Evolutionary conservation across 345 rosid species (phyloP).

Genomic region (Brassica incana): DNA sequence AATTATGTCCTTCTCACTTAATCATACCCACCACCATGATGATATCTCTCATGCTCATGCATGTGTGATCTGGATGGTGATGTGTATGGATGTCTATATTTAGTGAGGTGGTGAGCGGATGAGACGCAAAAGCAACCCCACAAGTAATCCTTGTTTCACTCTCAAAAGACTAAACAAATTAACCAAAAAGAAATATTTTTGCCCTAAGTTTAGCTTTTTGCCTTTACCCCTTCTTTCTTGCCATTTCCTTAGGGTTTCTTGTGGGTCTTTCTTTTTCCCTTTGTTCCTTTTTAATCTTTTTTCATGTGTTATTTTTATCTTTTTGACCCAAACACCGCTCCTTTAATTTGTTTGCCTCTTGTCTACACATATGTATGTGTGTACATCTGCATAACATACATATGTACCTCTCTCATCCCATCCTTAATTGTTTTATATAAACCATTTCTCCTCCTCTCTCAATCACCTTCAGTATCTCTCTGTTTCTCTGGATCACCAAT

Average conservation of each 20-base stretch:
- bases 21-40: constrained; percentile 33
- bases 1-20: constrained; percentile 28
- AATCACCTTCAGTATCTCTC: constrained; percentile 23
- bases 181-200: constrained; percentile 33
- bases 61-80: constrained; percentile 29
- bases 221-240: constrained; percentile 47
- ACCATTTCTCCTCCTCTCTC: constrained; percentile 33
- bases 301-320: constrained; percentile 26
- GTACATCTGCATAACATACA: constrained; percentile 5
- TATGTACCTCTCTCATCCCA: constrained; percentile 28
- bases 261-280: constrained; percentile 43
- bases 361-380: constrained; percentile 20
- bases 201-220: constrained; percentile 42
- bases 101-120: constrained; percentile 44
- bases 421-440: constrained; percentile 40
- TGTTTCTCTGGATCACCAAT: constrained; percentile 31
- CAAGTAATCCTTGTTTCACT: constrained; percentile 53
- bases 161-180: constrained; percentile 42
- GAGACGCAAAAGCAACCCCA: constrained; percentile 52
- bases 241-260: constrained; percentile 50
- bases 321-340: constrained; percentile 37
- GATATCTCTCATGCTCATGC: constrained; percentile 25
- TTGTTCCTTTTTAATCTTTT: constrained; percentile 27
- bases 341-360: constrained; percentile 36
- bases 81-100: constrained; percentile 51